These are phyloP conservation scores for Lunasporangiospora selenospora DNA, from an alignment of 192 early-diverging fungal species.

Conservation along the genomic window DNA sequence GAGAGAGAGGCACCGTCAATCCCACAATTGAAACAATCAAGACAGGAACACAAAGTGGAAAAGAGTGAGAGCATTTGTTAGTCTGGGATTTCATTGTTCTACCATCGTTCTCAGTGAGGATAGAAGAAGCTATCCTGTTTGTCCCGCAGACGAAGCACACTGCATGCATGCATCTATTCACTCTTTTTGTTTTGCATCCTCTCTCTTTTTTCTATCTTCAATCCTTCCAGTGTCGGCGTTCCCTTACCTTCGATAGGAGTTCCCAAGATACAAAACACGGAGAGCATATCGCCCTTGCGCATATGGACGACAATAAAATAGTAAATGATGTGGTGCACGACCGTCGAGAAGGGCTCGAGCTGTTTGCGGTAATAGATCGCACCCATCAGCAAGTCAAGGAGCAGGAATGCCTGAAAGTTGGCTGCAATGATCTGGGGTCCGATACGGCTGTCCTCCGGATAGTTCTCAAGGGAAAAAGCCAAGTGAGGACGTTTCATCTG, in stretches of 20 bases:
- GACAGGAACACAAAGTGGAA: no score
- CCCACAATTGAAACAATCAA: no score
- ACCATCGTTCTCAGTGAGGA: no score
- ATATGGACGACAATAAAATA: constrained; percentile 42
- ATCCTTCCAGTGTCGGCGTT: no score
- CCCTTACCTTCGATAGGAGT: constrained; percentile 39
- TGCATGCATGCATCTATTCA: neutral
- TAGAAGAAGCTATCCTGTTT: neutral
- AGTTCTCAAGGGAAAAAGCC: constrained; percentile 39
- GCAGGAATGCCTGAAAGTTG: constrained; percentile 41
- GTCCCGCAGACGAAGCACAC: neutral
- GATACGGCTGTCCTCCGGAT: constrained; percentile 33
- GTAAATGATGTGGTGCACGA: constrained; percentile 42
- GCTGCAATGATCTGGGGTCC: constrained; percentile 40
- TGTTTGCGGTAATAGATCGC: constrained; percentile 28
- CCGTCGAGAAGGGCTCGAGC: constrained; percentile 40
- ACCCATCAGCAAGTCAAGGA: constrained; percentile 26
- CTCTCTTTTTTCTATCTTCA: no score
- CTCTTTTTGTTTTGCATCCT: no score
- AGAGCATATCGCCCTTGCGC: constrained; percentile 38
- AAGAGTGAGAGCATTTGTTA: neutral
- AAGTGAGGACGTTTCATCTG: constrained; percentile 34
- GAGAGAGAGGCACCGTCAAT: no score
- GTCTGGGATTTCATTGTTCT: no score
- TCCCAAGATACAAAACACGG: constrained; percentile 37